These are phyloP conservation scores for Colletotrichum destructivum DNA, from an alignment of 2,329 filamentous ascomycete genomes.

Conservation along the genomic window DNA sequence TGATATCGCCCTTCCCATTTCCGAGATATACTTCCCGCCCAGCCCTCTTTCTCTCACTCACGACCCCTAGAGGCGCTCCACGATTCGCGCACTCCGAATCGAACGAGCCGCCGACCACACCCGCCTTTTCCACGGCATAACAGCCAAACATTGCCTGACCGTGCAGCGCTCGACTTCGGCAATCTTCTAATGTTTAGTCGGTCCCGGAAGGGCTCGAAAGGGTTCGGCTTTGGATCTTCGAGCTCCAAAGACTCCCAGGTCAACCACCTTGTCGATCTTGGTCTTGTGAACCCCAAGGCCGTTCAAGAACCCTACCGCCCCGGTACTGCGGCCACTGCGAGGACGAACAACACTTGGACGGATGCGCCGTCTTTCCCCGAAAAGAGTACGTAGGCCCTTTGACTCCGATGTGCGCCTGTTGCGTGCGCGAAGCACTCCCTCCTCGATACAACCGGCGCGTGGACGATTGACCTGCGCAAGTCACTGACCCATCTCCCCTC, in stretches of 20 bases:
- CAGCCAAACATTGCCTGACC: slow-evolving; percentile 13
- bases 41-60: slow-evolving; percentile 11
- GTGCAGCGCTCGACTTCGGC: slow-evolving; percentile 3
- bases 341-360: slow-evolving; percentile 43
- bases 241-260: slow-evolving; percentile 36
- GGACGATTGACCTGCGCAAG: background rate
- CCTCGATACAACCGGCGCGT: background rate
- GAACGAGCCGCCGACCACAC: slow-evolving; percentile 14
- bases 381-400: slow-evolving; percentile 55
- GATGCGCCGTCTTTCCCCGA: slow-evolving; percentile 54
- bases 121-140: background rate
- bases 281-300: slow-evolving; percentile 40
- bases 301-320: slow-evolving; percentile 39
- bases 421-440: background rate
- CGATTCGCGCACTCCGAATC: slow-evolving; percentile 28
- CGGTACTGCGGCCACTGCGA: slow-evolving; percentile 37
- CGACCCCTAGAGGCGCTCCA: slow-evolving; percentile 10
- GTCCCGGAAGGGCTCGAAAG: slow-evolving; percentile 41
- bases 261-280: slow-evolving; percentile 40
- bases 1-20: slow-evolving; percentile 30
- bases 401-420: background rate
- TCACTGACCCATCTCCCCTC: slow-evolving; percentile 25
- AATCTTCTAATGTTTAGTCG: slow-evolving; percentile 39
- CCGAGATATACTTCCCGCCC: slow-evolving; percentile 39
- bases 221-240: slow-evolving; percentile 41